A percentile compares a stretch with the other conserved stretches of the same genome.
These are phyloP conservation scores for Dioscorea cayenensis DNA, from an alignment of 116 monocot genomes.

Conservation along the genomic window DNA sequence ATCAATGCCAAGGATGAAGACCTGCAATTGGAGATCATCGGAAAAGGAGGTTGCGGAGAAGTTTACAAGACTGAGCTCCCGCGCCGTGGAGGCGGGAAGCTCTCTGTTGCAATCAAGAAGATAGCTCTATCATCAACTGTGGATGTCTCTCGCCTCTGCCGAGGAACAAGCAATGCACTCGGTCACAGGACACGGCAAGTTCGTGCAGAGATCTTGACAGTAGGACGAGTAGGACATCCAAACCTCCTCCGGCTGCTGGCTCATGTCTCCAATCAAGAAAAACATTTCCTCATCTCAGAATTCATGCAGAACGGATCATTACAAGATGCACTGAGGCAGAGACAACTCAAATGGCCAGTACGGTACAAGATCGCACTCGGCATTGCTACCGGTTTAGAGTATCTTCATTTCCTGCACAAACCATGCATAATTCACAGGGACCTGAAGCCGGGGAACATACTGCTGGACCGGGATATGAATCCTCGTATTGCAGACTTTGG, in stretches of 20 bases:
- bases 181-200: slow-evolving; percentile 8
- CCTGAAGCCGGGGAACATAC: slow-evolving; percentile 17
- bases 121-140: slow-evolving; percentile 4
- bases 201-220: slow-evolving; percentile 35
- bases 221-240: slow-evolving; percentile 34
- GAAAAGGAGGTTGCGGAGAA: slow-evolving; percentile 21
- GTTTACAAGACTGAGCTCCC: slow-evolving; percentile 19
- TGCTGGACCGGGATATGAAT: slow-evolving; percentile 10
- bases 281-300: slow-evolving; percentile 46
- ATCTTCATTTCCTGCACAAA: slow-evolving; percentile 27
- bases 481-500: slow-evolving; percentile 22
- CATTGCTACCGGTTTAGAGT: slow-evolving; percentile 34
- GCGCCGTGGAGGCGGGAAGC: slow-evolving; percentile 1
- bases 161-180: slow-evolving; percentile 3
- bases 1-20: neutral
- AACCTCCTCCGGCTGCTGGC: slow-evolving; percentile 50
- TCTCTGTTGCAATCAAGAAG: slow-evolving; percentile 16
- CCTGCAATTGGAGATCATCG: slow-evolving; percentile 11
- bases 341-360: slow-evolving; percentile 17
- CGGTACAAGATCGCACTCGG: slow-evolving; percentile 19
- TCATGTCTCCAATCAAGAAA: slow-evolving; percentile 21
- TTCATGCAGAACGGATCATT: slow-evolving; percentile 48
- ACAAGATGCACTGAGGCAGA: slow-evolving; percentile 21
- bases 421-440: slow-evolving; percentile 28
- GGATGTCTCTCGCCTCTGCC: neutral